Evolutionary conservation across 192 early-diverging fungal species (phyloP), one percentile per base, ranked within the genome.

Genomic region (Coemansia furcata): DNA sequence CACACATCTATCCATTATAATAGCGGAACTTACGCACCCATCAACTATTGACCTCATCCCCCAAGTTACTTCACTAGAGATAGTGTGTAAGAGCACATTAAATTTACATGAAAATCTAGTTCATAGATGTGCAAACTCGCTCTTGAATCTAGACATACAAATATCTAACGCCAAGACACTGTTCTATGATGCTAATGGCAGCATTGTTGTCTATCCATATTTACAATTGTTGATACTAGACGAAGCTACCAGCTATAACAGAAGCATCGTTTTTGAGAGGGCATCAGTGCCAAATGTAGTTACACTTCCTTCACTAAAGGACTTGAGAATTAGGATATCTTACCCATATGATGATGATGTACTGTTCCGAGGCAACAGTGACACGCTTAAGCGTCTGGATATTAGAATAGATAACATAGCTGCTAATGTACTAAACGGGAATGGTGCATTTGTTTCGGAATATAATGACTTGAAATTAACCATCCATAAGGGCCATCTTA

Each of bases 391-490:
- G 19, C 17, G 19, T 4, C 6, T 47, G 44, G n/a, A 17, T 47
- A 47, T 47, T 7, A 15, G 17, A 6, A 19, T 47, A 6, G 44
- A 47, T 15, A 47, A 21, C 4, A 21, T 7, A 6, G 7, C 44
- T 19, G 44, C 19, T 19, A n/a, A 47, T 15, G 19, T 47, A 5
- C 17, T 47, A n/a, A 49, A 98, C 72, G 39, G 80, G 83, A 10
- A 0, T 23, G 6, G 29, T 6, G 98, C 85, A 0, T 87, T 87
- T 0, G 95, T 95, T 63, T 94, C 91, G 21, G 1, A 9, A 17
- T 80, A 62, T 47, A 99, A 92, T 61, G 97, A 82, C 55, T 82
- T 84, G 29, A 86, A 79, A 2, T 94, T 93, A 68, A 93, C 72
- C 10, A 90, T 88, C 70, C 87, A 87, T 59, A 95, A 97, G 9